Conservation (phyloP, 2,329 filamentous ascomycete species). For the Volutella citrinella region DNA sequence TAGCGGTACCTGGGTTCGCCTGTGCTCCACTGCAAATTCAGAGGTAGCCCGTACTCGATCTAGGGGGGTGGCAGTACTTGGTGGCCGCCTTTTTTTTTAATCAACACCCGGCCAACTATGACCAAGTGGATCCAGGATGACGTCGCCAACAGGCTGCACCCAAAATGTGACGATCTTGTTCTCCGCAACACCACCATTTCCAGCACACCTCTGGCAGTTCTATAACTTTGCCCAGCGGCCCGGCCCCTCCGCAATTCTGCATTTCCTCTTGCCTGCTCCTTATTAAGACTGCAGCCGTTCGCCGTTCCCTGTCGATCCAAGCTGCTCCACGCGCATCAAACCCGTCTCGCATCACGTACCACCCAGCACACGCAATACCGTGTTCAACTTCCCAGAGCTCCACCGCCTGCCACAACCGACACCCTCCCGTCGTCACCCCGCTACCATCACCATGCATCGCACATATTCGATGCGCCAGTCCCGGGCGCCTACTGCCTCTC, state of each 20-base stretch:
- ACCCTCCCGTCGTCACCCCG: constrained; percentile 17
- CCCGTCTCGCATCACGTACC: too few relatives aligned
- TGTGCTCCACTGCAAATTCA: neutral
- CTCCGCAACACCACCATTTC: constrained; percentile 27
- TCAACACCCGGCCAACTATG: constrained; percentile 15
- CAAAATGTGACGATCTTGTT: constrained; percentile 26
- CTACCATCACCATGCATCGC: constrained; percentile 92
- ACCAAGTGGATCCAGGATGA: constrained; percentile 24
- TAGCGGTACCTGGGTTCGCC: neutral
- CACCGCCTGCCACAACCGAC: constrained; percentile 9
- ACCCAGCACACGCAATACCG: too few relatives aligned
- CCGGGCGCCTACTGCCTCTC: constrained; percentile 90
- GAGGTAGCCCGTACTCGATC: constrained; percentile 1
- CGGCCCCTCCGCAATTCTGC: constrained; percentile 15
- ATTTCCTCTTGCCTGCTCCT: constrained; percentile 19
- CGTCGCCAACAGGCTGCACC: constrained; percentile 22
- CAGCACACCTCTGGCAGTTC: constrained; percentile 17
- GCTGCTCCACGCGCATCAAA: constrained; percentile 12
- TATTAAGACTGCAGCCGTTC: constrained; percentile 15
- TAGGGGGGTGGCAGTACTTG: neutral
- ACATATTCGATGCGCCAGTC: constrained; percentile 99
- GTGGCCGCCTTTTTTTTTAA: constrained; percentile 6
- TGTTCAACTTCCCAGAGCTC: constrained; percentile 19
- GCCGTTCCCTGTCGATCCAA: constrained; percentile 18
- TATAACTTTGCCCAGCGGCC: constrained; percentile 26